Base-by-base conservation (phyloP, 192 early-diverging fungal species). In the Coemansia sp. region DNA sequence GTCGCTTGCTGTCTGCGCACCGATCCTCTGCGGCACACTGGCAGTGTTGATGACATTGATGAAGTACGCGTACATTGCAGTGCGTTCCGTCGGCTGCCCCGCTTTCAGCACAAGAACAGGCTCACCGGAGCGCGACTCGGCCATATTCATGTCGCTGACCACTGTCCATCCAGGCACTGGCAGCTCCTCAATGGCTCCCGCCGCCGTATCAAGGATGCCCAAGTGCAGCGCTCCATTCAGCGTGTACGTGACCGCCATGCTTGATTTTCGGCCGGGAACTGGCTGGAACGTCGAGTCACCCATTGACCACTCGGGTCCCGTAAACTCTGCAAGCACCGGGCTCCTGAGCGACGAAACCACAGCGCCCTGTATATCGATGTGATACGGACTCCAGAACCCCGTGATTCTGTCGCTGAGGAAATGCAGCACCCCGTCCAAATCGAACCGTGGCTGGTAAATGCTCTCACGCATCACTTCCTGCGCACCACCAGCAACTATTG, bases 361-460 rank as follows among this genome's bases (percentile, higher is more conserved):
- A 12, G 81, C 28, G 40, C 66, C 68, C 1, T 69, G 67, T 2
- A 63, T 18, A 30, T 77, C 74, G 43, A 83, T 78, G 18, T 76
- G 78, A 74, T 90, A 87, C 1, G 89, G 70, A 58, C 90, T 91
- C 87, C 89, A 91, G 63, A 87, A 93, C 13, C 90, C 90, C 3
- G 79, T 74, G 21, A 15, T 16, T 18, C 89, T 80, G 74, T 93
- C 92, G 28, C 74, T 84, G 15, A 84, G 66, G 63, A 91, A 90
- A 63, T 88, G 88, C 21, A 93, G 69, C 0, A 75, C 71, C 1
- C 86, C 85, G 34, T 84, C 78, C 0, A 59, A 63, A 57, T 83
- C 88, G 55, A 86, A 89, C 2, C 81, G 68, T 52, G 88, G 89
- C 78, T 92, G 90, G 59, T 90, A 82, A 20, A 79, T 59, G 59